Conservation (phyloP, 257 asterid genomes). For the Solanum tacnaense region DNA sequence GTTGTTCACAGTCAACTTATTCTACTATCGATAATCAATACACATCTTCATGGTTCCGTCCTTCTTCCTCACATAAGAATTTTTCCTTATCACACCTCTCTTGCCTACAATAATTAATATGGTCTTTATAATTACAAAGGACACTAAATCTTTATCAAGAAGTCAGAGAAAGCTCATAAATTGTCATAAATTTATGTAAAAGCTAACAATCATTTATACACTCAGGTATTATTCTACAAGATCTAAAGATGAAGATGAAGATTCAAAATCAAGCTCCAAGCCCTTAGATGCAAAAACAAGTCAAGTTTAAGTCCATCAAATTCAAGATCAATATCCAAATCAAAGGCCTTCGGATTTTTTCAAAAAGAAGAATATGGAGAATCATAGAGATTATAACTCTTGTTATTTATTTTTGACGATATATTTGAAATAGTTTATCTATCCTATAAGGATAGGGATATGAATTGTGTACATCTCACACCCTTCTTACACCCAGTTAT, state of each 20-base stretch:
- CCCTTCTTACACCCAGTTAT: background rate
- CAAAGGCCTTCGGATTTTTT: too few species aligned
- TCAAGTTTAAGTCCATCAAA: too few species aligned
- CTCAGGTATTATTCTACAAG: background rate
- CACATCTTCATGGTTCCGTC: too few species aligned
- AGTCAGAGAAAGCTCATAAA: background rate
- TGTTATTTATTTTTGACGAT: background rate
- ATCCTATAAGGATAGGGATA: too few species aligned
- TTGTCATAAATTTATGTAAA: too few species aligned
- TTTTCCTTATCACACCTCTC: background rate
- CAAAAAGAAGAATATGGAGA: background rate
- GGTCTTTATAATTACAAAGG: background rate
- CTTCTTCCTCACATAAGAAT: too few species aligned
- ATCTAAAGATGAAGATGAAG: background rate
- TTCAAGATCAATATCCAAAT: background rate
- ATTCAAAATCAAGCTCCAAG: background rate
- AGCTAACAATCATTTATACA: too few species aligned
- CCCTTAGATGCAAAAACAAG: background rate
- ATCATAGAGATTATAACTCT: background rate
- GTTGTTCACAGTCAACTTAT: too few species aligned
- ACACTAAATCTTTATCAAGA: background rate
- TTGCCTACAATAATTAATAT: too few species aligned
- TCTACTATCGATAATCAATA: too few species aligned
- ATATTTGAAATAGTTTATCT: background rate
- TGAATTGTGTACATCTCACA: background rate